phyloP scores from a whole-genome alignment of 2,329 filamentous ascomycete genomes.

The Neonectria faginata region DNA sequence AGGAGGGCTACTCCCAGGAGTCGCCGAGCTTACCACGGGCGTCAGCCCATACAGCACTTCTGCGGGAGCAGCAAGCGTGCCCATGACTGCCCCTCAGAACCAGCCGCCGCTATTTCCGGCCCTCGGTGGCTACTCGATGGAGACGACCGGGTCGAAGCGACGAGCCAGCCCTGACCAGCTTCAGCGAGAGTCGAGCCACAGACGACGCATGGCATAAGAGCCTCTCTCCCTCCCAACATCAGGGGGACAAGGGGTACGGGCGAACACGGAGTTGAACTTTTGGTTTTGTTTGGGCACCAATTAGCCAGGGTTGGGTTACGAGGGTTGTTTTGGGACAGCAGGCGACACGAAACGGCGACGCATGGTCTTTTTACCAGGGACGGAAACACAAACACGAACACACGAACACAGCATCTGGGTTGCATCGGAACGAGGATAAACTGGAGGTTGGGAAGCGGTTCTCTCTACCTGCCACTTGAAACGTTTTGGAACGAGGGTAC shows the following conservation, averaged over 20 bases:
- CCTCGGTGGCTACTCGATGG: conserved; percentile 53
- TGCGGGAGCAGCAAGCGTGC: conserved; percentile 49
- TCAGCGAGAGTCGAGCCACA: conserved; percentile 59
- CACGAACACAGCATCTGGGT: conserved; percentile 29
- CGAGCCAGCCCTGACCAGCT: conserved; percentile 60
- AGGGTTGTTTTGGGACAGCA: conserved; percentile 24
- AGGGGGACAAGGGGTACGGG: conserved; percentile 19
- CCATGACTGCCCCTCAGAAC: conserved; percentile 48
- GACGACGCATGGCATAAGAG: conserved; percentile 51
- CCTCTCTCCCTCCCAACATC: neutral
- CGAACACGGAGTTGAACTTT: conserved; percentile 34
- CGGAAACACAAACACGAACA: conserved; percentile 22
- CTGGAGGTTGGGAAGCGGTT: conserved; percentile 22
- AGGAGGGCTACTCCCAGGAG: conserved; percentile 66
- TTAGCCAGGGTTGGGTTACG: conserved; percentile 16
- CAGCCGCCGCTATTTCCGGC: conserved; percentile 51
- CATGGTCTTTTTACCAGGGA: conserved; percentile 25
- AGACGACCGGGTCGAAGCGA: conserved; percentile 62
- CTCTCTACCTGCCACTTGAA: conserved; percentile 20
- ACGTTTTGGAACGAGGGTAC: conserved; percentile 19
- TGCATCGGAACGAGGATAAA: conserved; percentile 27
- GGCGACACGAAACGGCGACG: conserved; percentile 27
- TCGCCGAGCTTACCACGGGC: conserved; percentile 73
- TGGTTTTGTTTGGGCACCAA: conserved; percentile 29
- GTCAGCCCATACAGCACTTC: conserved; percentile 71